phyloP scores from a whole-genome alignment of 768 basidiomycete genomes.

The Megacollybia marginata region DNA sequence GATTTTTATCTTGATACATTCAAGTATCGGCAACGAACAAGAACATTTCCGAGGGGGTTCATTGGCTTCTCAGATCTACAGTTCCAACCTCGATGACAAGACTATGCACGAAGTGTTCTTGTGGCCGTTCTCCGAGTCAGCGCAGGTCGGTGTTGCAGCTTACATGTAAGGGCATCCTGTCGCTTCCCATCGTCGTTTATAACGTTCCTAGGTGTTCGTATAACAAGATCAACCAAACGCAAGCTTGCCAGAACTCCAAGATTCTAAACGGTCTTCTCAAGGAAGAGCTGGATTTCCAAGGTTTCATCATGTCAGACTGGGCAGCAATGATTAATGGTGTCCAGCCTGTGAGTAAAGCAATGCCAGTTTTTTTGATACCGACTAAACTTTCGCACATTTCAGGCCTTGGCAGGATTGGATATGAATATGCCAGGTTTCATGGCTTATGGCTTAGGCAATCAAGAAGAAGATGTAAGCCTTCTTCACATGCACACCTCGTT shows the following conservation, averaged over 20 bases:
- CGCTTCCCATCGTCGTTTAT: not conserved
- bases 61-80: conserved; percentile 5
- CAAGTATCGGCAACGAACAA: conserved; percentile 15
- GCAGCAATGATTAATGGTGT: conserved; percentile 25
- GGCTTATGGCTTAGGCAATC: not conserved
- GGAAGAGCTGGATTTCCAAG: conserved; percentile 41
- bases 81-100: conserved; percentile 33
- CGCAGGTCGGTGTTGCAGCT: conserved; percentile 23
- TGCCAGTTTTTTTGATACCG: not conserved
- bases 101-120: conserved; percentile 27
- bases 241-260: conserved; percentile 37
- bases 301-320: conserved; percentile 36
- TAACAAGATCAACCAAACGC: conserved; percentile 35
- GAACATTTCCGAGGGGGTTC: conserved; percentile 16
- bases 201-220: conserved; percentile 5
- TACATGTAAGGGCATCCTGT: conserved; percentile 26
- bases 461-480: not conserved
- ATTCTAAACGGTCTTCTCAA: conserved; percentile 37
- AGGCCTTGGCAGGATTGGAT: conserved; percentile 11
- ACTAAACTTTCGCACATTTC: not conserved
- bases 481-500: not conserved
- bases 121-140: conserved; percentile 19
- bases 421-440: conserved; percentile 8
- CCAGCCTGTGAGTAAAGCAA: not conserved
- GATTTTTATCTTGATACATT: not conserved